Conservation (phyloP, 2,329 filamentous ascomycete species). For the Monosporascus sp. region DNA sequence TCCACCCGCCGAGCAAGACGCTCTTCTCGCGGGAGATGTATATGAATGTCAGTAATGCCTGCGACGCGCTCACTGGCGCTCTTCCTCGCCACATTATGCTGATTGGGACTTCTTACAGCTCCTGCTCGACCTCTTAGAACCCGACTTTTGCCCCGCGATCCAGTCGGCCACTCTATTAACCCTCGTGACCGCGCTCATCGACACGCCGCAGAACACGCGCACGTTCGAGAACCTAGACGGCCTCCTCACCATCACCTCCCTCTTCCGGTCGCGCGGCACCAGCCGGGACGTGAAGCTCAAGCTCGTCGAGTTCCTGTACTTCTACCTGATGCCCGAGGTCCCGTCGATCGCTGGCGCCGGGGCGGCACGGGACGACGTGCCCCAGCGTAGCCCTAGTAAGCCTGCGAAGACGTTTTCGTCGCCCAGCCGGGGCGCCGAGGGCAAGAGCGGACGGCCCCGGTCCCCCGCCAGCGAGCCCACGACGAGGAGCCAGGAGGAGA, state of each 20-base stretch:
- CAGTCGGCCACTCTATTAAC: slow-evolving; percentile 87
- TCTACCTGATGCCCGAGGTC: slow-evolving; percentile 94
- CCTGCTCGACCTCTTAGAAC: slow-evolving; percentile 89
- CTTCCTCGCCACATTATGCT: background rate
- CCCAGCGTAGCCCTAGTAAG: slow-evolving; percentile 65
- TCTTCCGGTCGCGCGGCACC: slow-evolving; percentile 87
- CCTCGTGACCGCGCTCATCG: slow-evolving; percentile 82
- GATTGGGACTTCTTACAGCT: slow-evolving; percentile 42
- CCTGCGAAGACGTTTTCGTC: slow-evolving; percentile 52
- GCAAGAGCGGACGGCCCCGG: slow-evolving; percentile 22
- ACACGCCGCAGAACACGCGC: slow-evolving; percentile 80
- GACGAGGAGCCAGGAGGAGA: slow-evolving; percentile 71
- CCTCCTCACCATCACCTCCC: slow-evolving; percentile 80
- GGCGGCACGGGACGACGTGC: slow-evolving; percentile 38
- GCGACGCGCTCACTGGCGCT: too few species aligned
- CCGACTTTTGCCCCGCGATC: slow-evolving; percentile 84
- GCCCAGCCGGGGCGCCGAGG: slow-evolving; percentile 11
- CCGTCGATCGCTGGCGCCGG: slow-evolving; percentile 50
- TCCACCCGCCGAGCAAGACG: slow-evolving; percentile 84
- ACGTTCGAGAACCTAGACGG: slow-evolving; percentile 91
- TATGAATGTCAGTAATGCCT: slow-evolving; percentile 68
- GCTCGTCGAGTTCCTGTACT: slow-evolving; percentile 95
- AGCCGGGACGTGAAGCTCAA: slow-evolving; percentile 88
- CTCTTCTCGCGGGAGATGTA: slow-evolving; percentile 85
- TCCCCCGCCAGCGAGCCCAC: slow-evolving; percentile 32